These are phyloP conservation scores for Leccinellum rugosiceps DNA, from an alignment of 768 basidiomycete species.

Conservation along the genomic window DNA sequence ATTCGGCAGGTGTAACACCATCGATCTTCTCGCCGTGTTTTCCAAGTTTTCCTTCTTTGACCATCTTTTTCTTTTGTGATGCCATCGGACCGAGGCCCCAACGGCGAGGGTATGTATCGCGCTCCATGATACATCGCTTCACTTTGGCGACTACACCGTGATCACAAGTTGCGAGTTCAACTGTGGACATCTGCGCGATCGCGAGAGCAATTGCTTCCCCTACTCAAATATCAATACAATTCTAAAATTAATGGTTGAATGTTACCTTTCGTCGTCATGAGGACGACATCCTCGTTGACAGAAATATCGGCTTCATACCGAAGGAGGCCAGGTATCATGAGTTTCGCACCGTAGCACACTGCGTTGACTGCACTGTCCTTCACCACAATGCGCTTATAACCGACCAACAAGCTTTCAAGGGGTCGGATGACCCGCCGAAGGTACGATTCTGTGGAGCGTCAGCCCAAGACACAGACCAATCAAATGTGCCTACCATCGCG, in stretches of 20 bases:
- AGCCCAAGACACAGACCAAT: conserved; percentile 9
- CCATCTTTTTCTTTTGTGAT: conserved; percentile 95
- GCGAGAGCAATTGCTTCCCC: conserved; percentile 94
- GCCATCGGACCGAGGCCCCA: conserved; percentile 99
- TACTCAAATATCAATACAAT: conserved; percentile 24
- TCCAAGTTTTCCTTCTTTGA: conserved; percentile 95
- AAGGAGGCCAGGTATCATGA: conserved; percentile 98
- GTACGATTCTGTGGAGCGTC: conserved; percentile 72
- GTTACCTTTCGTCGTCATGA: conserved; percentile 97
- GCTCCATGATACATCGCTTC: conserved; percentile 99
- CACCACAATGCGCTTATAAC: conserved; percentile 98
- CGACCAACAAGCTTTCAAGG: conserved; percentile 88
- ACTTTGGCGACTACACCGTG: conserved; percentile 99
- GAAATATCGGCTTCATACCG: conserved; percentile 96
- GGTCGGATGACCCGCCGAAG: conserved; percentile 93
- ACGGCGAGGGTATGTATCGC: conserved; percentile 94
- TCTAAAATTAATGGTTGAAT: neutral
- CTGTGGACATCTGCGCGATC: conserved; percentile 97
- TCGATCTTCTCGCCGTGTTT: conserved; percentile 91
- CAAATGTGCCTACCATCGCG: conserved; percentile 68
- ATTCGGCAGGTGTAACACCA: conserved; percentile 83
- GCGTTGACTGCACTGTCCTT: conserved; percentile 99
- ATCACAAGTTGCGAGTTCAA: conserved; percentile 96
- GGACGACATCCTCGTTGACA: conserved; percentile 90
- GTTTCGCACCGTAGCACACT: conserved; percentile 98